phyloP scores from a whole-genome alignment of 2,329 filamentous ascomycete genomes.

The Cryphonectria japonica region DNA sequence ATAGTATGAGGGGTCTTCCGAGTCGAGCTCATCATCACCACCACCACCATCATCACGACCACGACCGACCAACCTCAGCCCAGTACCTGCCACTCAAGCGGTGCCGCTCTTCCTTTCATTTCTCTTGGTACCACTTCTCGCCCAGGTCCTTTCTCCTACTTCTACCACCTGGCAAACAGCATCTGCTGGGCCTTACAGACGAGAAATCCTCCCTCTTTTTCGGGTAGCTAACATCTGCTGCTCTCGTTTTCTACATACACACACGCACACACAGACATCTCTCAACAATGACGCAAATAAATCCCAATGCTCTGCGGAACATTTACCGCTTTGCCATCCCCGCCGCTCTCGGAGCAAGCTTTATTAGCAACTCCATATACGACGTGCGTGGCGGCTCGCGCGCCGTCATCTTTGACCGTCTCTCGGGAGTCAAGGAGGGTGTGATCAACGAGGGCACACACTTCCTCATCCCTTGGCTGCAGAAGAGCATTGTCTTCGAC shows the following conservation, averaged over 20 bases:
- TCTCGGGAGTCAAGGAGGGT: slow-evolving; percentile 88
- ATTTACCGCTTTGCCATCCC: slow-evolving; percentile 75
- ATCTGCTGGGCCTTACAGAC: background rate
- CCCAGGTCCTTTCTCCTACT: background rate
- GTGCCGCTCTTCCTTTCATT: background rate
- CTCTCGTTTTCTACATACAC: background rate
- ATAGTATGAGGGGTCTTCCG: background rate
- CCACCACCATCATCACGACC: background rate
- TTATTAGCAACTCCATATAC: slow-evolving; percentile 84
- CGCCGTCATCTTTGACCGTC: slow-evolving; percentile 96
- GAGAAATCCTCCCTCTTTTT: background rate
- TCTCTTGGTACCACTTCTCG: background rate
- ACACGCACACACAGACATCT: background rate
- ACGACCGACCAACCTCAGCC: background rate
- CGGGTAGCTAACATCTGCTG: background rate
- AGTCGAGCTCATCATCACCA: slow-evolving; percentile 3
- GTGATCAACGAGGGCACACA: slow-evolving; percentile 97
- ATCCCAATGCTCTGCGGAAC: slow-evolving; percentile 26
- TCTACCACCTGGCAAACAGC: background rate
- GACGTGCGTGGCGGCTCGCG: slow-evolving; percentile 94
- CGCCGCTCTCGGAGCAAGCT: slow-evolving; percentile 66
- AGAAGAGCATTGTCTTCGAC: slow-evolving; percentile 93
- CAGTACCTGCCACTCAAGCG: background rate
- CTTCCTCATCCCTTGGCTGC: slow-evolving; percentile 94
- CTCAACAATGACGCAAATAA: slow-evolving; percentile 54